Evolutionary conservation across 768 basidiomycete genomes (phyloP).

Genomic region (Collybiopsis confluens): DNA sequence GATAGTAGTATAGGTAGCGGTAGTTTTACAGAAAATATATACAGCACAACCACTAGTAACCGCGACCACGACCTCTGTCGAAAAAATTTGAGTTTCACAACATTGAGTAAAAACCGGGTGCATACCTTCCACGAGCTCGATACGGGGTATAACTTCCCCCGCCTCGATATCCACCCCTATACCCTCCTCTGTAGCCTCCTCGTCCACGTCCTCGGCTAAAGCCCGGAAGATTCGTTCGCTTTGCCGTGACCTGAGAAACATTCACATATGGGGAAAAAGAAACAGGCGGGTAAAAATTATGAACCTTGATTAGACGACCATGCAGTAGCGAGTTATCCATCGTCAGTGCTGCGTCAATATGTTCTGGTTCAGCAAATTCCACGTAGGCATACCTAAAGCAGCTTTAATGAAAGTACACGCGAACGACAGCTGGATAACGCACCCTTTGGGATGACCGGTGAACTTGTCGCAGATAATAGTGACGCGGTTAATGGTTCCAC

Average conservation of each 20-base stretch:
- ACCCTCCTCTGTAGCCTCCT: conserved; percentile 62
- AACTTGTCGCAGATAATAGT: conserved; percentile 99
- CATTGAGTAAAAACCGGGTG: not conserved
- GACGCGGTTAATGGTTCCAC: conserved; percentile 97
- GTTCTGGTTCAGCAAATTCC: conserved; percentile 92
- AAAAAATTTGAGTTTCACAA: not conserved
- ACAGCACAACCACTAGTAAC: conserved; percentile 38
- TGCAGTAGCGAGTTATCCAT: conserved; percentile 97
- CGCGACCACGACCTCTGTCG: conserved; percentile 69
- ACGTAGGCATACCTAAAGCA: conserved; percentile 88
- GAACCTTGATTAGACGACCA: conserved; percentile 83
- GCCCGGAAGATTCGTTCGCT: conserved; percentile 94
- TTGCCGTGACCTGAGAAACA: conserved; percentile 76
- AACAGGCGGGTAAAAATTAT: not conserved
- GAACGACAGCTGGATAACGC: conserved; percentile 5
- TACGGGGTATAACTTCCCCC: conserved; percentile 52
- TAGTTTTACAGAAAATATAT: not conserved
- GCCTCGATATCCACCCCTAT: conserved; percentile 47
- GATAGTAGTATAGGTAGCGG: no score
- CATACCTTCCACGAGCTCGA: conserved; percentile 33
- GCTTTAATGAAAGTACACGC: conserved; percentile 5
- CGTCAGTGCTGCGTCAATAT: conserved; percentile 85
- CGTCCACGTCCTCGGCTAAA: conserved; percentile 79
- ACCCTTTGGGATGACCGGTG: conserved; percentile 99
- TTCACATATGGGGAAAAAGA: not conserved